phyloP scores from a whole-genome alignment of 306 rosid genomes.

The Corylus heterophylla region DNA sequence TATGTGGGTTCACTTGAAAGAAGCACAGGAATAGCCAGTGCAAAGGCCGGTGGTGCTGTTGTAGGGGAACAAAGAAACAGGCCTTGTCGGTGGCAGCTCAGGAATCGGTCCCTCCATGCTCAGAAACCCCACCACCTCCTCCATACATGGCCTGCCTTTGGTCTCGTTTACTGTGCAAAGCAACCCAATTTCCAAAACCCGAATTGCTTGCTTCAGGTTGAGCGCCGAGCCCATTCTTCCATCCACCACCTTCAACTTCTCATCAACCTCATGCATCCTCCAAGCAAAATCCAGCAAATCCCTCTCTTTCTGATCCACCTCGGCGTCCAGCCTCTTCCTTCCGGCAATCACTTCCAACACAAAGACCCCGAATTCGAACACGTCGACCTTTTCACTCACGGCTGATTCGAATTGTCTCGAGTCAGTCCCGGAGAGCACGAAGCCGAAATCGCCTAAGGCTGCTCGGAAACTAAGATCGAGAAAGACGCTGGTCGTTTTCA shows the following conservation, averaged over 20 bases:
- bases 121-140: conserved; percentile 60
- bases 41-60: conserved; percentile 74
- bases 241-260: conserved; percentile 56
- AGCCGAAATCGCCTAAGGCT: conserved; percentile 66
- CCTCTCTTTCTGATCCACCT: conserved; percentile 37
- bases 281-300: conserved; percentile 66
- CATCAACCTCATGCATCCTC: conserved; percentile 58
- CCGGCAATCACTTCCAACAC: conserved; percentile 80
- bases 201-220: conserved; percentile 63
- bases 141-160: conserved; percentile 74
- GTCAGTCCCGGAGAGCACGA: conserved; percentile 54
- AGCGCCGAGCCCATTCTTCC: conserved; percentile 63
- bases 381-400: conserved; percentile 60
- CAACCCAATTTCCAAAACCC: conserved; percentile 62
- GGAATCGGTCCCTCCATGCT: conserved; percentile 56
- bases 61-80: conserved; percentile 67
- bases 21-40: conserved; percentile 56
- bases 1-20: conserved; percentile 36
- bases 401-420: conserved; percentile 59
- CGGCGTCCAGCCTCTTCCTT: conserved; percentile 43
- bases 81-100: conserved; percentile 64
- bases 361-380: conserved; percentile 71
- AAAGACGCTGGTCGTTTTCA: conserved; percentile 74
- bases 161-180: conserved; percentile 72
- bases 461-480: conserved; percentile 72